phyloP scores from a whole-genome alignment of 1,139 yeast species.

The Casaregolazyma lundiana region DNA sequence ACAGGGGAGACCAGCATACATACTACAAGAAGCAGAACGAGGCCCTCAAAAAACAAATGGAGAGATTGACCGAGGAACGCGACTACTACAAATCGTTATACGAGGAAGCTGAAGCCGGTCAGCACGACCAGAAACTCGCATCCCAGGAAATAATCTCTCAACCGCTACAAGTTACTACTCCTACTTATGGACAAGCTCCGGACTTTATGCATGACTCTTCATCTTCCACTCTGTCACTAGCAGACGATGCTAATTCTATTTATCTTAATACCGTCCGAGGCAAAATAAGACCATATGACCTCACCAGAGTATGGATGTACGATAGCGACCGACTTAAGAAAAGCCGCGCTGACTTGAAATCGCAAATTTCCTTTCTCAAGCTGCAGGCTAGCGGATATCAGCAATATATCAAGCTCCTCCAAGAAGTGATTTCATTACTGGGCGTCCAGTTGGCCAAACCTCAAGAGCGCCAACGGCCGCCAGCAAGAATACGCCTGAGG shows the following conservation, averaged over 20 bases:
- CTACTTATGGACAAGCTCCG: not conserved
- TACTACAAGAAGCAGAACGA: not conserved
- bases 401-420: conserved; percentile 6
- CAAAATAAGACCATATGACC: conserved; percentile 6
- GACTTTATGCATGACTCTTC: not conserved
- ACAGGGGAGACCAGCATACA: too few relatives aligned
- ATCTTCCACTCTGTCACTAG: not conserved
- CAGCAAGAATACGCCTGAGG: conserved; percentile 1
- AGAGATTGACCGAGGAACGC: not conserved
- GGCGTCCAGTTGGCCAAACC: not conserved
- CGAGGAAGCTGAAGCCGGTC: not conserved
- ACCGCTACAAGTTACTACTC: too few relatives aligned
- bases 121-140: not conserved
- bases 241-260: not conserved
- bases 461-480: not conserved
- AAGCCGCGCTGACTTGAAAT: conserved; percentile 3
- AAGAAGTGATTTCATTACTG: conserved; percentile 3
- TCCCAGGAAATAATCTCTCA: not conserved
- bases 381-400: conserved; percentile 8
- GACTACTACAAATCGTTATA: not conserved
- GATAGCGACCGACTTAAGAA: conserved; percentile 8
- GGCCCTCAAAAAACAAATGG: not conserved
- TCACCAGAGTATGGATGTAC: conserved; percentile 7
- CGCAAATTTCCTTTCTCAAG: conserved; percentile 8
- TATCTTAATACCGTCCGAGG: conserved; percentile 9